Percentiles rank a stretch among this genome's conserved stretches.
phyloP scores from a whole-genome alignment of 192 early-diverging fungal species.

The Rhizoclosmatium globosum region DNA sequence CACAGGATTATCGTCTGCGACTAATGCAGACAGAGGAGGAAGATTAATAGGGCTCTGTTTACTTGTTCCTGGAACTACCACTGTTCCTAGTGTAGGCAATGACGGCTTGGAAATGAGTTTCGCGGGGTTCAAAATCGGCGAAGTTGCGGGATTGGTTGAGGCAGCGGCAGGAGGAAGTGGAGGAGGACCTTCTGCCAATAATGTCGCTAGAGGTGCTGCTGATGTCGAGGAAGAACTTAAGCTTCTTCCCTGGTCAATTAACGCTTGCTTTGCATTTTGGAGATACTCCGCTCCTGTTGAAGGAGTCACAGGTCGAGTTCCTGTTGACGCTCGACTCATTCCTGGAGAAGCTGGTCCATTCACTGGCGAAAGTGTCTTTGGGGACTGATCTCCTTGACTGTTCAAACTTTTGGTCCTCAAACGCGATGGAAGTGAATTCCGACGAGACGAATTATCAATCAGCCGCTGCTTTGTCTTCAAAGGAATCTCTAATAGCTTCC shows the following conservation, averaged over 20 bases:
- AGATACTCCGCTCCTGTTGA: conserved; percentile 38
- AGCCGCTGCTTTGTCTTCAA: conserved; percentile 31
- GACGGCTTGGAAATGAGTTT: conserved; percentile 6
- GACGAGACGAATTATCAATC: conserved; percentile 23
- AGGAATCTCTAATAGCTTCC: conserved; percentile 25
- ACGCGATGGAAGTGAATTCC: conserved; percentile 53
- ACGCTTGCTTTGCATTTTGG: conserved; percentile 43
- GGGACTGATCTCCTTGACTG: conserved; percentile 14
- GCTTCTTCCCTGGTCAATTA: conserved; percentile 21
- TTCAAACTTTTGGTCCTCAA: conserved; percentile 50
- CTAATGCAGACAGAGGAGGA: conserved; percentile 60
- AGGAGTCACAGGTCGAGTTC: conserved; percentile 4
- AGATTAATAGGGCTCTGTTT: conserved; percentile 6
- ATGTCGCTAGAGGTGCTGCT: background rate
- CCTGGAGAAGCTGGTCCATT: background rate
- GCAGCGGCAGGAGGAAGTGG: background rate
- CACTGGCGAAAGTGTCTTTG: conserved; percentile 20
- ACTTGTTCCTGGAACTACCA: background rate
- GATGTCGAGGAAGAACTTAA: background rate
- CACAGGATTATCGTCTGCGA: conserved; percentile 94
- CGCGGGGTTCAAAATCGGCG: conserved; percentile 7
- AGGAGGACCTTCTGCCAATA: background rate
- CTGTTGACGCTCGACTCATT: conserved; percentile 9
- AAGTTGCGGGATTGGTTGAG: background rate
- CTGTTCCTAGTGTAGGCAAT: background rate